Evolutionary conservation across 2,329 filamentous ascomycete species (phyloP).

Genomic region (Macrophomina tecta): DNA sequence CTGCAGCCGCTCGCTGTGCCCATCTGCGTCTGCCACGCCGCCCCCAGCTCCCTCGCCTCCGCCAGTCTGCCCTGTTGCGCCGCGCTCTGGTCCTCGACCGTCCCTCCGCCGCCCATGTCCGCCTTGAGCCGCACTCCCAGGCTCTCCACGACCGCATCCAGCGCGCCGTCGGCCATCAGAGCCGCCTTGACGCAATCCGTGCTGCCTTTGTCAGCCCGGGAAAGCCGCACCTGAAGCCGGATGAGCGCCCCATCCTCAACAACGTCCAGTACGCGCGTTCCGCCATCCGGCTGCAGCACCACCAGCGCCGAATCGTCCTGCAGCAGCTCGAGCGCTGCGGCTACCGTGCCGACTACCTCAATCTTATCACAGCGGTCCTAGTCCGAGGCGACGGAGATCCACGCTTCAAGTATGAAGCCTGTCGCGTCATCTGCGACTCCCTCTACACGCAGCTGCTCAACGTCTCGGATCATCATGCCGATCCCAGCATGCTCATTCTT

Average conservation of each 20-base stretch:
- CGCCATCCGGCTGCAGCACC: not conserved
- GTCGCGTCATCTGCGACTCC: not conserved
- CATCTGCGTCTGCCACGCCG: not conserved
- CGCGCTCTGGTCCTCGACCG: not conserved
- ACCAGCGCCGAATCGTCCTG: not conserved
- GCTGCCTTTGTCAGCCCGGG: not conserved
- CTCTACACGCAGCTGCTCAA: not conserved
- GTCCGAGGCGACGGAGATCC: not conserved
- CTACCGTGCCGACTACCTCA: constrained; percentile 4
- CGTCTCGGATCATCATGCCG: not conserved
- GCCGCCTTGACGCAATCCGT: not conserved
- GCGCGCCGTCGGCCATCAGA: not conserved
- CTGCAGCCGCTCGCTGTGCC: not conserved
- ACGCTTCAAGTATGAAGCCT: not conserved
- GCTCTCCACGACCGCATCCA: not conserved
- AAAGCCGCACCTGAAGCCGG: not conserved
- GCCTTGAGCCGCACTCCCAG: not conserved
- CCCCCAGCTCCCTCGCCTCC: not conserved
- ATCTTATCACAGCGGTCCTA: not conserved
- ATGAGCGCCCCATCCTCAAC: too few species aligned
- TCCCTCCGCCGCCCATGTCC: not conserved
- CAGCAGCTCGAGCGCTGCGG: not conserved
- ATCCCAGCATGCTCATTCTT: not conserved
- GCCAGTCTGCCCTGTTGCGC: not conserved
- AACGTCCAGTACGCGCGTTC: not conserved